phyloP scores from a whole-genome alignment of 78 protist species.

The Pirum gemmata region DNA sequence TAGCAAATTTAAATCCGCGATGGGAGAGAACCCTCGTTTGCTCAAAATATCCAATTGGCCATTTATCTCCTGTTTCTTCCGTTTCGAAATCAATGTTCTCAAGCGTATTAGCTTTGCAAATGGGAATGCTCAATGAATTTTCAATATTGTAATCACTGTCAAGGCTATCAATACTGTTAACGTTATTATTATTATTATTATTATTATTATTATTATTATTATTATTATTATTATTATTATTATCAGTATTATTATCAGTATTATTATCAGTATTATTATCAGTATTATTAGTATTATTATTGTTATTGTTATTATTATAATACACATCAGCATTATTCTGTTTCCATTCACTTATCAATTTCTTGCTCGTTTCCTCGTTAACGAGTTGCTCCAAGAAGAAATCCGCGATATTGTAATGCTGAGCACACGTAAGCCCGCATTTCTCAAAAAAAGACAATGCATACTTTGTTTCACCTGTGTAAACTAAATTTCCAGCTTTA shows the following conservation, averaged over 20 bases:
- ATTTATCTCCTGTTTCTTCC: neutral
- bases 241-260: too few relatives aligned
- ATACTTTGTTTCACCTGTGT: conserved; percentile 35
- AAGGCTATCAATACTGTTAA: neutral
- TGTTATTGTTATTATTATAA: too few relatives aligned
- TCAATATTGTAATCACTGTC: too few relatives aligned
- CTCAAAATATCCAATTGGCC: neutral
- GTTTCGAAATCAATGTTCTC: neutral
- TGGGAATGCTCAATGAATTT: too few relatives aligned
- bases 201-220: too few relatives aligned
- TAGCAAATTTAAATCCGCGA: too few relatives aligned
- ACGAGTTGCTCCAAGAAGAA: conserved; percentile 26
- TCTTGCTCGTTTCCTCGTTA: neutral
- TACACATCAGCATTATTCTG: neutral
- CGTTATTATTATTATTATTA: neutral
- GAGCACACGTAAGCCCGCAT: conserved; percentile 42
- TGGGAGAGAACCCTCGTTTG: neutral
- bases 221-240: too few relatives aligned
- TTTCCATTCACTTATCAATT: conserved; percentile 12
- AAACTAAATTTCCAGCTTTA: conserved; percentile 60
- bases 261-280: too few relatives aligned
- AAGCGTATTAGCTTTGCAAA: too few relatives aligned
- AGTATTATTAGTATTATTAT: too few relatives aligned
- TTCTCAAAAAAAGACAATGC: neutral
- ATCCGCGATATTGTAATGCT: conserved; percentile 58